These are phyloP conservation scores for Nakazawaea ambrosiae DNA, from an alignment of 805 yeast species.

Conservation along the genomic window DNA sequence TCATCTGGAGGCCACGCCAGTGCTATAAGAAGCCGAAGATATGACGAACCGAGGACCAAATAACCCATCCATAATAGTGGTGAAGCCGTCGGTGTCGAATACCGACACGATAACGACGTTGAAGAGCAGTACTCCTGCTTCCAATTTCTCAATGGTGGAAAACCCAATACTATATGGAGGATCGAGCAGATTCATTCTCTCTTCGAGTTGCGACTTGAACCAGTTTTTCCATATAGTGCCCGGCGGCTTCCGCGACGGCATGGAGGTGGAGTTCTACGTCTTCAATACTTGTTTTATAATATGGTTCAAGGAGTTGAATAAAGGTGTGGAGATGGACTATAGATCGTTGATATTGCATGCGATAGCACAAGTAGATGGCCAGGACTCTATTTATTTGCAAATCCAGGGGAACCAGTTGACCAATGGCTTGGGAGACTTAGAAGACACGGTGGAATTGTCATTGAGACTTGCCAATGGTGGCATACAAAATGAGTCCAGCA, in stretches of 20 bases:
- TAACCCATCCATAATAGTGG: conserved; percentile 1
- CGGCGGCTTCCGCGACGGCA: background rate
- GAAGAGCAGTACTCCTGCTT: conserved; percentile 2
- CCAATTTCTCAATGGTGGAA: conserved; percentile 9
- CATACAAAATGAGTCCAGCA: background rate
- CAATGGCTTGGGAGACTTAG: background rate
- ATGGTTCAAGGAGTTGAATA: conserved; percentile 8
- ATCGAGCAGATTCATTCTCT: background rate
- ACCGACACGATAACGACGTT: conserved; percentile 6
- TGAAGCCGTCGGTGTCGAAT: conserved; percentile 10
- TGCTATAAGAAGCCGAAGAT: too few relatives aligned
- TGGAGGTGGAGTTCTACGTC: conserved; percentile 10
- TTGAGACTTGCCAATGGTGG: background rate
- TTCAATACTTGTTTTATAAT: conserved; percentile 12
- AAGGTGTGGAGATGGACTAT: conserved; percentile 14
- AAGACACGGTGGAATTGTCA: background rate
- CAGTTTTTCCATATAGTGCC: background rate
- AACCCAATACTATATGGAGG: conserved; percentile 11
- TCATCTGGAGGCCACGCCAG: too few relatives aligned
- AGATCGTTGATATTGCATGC: conserved; percentile 13
- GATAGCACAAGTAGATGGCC: conserved; percentile 1
- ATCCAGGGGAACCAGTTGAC: conserved; percentile 5
- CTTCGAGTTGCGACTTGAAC: background rate
- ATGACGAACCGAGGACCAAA: too few relatives aligned
- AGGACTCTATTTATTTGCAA: conserved; percentile 12